Base-by-base conservation (phyloP, 306 rosid genomes). In the Sicyos edulis region DNA sequence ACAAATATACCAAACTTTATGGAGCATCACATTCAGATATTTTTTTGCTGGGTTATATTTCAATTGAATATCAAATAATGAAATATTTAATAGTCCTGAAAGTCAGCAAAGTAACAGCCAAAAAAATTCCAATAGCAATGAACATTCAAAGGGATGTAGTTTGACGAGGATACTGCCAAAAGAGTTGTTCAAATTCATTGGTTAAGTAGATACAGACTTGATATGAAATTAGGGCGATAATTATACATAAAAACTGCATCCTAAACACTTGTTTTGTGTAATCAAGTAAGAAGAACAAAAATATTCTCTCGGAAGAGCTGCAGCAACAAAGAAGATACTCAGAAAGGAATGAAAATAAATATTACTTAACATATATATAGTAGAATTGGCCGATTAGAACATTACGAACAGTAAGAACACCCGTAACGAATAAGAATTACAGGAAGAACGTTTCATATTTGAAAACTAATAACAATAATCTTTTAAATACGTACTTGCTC, bases 401-500 rank as follows among this genome's bases (percentile, higher is more conserved):
- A 4, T 26, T 7, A 24, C 10, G 58, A 20, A 65, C 54, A 65
- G 34, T 10, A 65, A 65, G 54, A 20, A 44, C 19, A 44, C 21
- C n/a, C 26, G 29, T 60, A 32, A 60, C 45, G 15, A 29, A 6
- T 65, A 20, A 45, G 71, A 66, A 13, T 13, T 4, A 56, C 21
- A 22, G 68, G 4, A 16, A 6, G 21, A 49, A 69, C 53, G 32
- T 20, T 42, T 64, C 52, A 10, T 64, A 55, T 32, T 60, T 13
- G 22, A 59, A 54, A 71, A 12, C 7, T 50, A 16, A 24, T 22
- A 49, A 68, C 9, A 68, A 22, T 14, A 9, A 78, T 77, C 10
- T 21, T 82, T 60, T 63, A 74, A 77, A 72, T 58, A 77, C 61
- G 58, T 86, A 92, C 98, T 90, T 90, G 80, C 75, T 86, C 74